Conservation (phyloP, 2,329 filamentous ascomycete species). For the Diaporthe sp. region DNA sequence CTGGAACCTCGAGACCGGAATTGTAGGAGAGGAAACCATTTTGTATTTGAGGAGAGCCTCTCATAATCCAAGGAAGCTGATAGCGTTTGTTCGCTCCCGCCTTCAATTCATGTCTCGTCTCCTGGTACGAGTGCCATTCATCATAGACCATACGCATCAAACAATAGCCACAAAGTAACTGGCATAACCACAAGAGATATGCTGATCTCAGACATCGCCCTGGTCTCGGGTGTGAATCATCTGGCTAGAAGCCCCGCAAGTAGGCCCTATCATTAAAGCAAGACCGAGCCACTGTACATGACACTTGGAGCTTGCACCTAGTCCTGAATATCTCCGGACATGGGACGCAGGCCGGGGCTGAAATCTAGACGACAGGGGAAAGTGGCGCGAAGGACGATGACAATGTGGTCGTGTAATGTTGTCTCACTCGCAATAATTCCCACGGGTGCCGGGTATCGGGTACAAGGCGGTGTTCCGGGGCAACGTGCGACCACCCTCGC, state of each 20-base stretch:
- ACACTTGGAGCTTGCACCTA: background rate
- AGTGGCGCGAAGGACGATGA: background rate
- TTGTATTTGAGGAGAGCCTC: background rate
- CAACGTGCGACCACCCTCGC: background rate
- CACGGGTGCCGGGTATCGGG: background rate
- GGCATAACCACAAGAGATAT: background rate
- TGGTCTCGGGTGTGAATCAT: background rate
- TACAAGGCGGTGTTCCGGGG: background rate
- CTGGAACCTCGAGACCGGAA: background rate
- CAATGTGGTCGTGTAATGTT: background rate
- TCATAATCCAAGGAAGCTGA: too few relatives aligned
- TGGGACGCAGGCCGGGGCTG: background rate
- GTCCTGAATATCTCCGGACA: background rate
- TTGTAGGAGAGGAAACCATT: background rate
- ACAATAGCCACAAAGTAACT: background rate
- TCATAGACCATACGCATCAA: background rate
- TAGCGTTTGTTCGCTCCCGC: background rate
- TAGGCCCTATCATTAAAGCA: background rate
- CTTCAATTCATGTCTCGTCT: slow-evolving; percentile 16
- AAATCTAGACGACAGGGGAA: background rate
- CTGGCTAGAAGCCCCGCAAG: background rate
- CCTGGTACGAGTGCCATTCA: background rate
- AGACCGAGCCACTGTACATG: background rate
- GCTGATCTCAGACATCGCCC: background rate
- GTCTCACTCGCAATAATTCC: background rate